Conservation (phyloP, 1,139 yeast genomes). For the Pneumocystis wakefieldiae region DNA sequence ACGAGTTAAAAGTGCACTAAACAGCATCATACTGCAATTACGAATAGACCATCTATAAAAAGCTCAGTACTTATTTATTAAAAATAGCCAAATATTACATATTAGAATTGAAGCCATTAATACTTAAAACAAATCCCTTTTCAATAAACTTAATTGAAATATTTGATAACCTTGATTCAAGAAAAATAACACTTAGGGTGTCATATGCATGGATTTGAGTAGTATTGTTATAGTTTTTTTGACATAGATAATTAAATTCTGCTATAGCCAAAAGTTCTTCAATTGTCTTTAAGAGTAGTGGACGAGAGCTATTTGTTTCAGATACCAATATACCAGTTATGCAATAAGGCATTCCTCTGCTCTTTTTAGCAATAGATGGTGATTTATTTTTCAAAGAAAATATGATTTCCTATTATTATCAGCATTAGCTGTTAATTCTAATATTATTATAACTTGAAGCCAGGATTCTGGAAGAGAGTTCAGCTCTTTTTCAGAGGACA, state of each 20-base stretch:
- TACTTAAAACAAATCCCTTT: conserved; percentile 43
- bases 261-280: conserved; percentile 25
- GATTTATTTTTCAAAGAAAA: conserved; percentile 39
- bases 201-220: conserved; percentile 93
- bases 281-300: conserved; percentile 36
- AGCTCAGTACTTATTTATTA: not conserved
- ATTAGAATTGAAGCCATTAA: conserved; percentile 37
- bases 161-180: conserved; percentile 49
- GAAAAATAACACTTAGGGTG: conserved; percentile 58
- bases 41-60: conserved; percentile 54
- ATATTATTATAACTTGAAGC: conserved; percentile 25
- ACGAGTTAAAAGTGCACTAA: conserved; percentile 65
- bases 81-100: not conserved
- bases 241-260: conserved; percentile 21
- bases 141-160: conserved; percentile 41
- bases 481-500: conserved; percentile 19
- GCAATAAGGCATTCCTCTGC: conserved; percentile 79
- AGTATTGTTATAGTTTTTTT: conserved; percentile 41
- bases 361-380: conserved; percentile 67
- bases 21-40: conserved; percentile 87
- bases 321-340: conserved; percentile 59
- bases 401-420: conserved; percentile 29
- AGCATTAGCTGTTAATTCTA: not conserved
- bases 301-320: conserved; percentile 26
- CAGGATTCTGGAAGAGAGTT: conserved; percentile 35